phyloP scores from a whole-genome alignment of 2,329 filamentous ascomycete genomes.

The Lachnellula arida region DNA sequence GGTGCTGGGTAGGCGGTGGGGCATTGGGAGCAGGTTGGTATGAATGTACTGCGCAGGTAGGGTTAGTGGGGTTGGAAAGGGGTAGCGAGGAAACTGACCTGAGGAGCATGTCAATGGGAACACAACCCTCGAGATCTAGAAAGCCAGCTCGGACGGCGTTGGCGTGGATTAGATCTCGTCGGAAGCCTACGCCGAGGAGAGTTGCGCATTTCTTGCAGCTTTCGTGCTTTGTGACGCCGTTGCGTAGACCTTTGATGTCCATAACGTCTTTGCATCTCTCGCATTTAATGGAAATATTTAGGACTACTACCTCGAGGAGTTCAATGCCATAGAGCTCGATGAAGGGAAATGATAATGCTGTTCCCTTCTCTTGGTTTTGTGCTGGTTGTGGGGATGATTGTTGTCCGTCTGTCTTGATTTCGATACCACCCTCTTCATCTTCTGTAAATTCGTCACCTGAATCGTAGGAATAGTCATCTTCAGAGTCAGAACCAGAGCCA shows the following conservation, averaged over 20 bases:
- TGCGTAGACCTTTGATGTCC: slow-evolving; percentile 63
- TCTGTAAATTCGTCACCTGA: slow-evolving; percentile 36
- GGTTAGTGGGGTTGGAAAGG: neutral
- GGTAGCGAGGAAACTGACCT: slow-evolving; percentile 40
- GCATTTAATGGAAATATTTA: slow-evolving; percentile 72
- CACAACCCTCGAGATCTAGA: slow-evolving; percentile 70
- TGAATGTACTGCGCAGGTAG: slow-evolving; percentile 55
- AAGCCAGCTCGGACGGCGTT: slow-evolving; percentile 74
- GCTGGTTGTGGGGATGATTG: slow-evolving; percentile 17
- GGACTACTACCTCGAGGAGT: slow-evolving; percentile 61
- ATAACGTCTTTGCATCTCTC: slow-evolving; percentile 70
- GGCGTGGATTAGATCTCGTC: slow-evolving; percentile 66
- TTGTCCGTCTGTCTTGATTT: slow-evolving; percentile 38
- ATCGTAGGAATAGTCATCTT: slow-evolving; percentile 42
- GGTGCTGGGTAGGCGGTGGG: slow-evolving; percentile 59
- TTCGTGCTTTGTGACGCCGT: slow-evolving; percentile 45
- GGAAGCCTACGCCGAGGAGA: slow-evolving; percentile 50
- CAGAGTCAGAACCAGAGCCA: slow-evolving; percentile 43
- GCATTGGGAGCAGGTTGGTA: slow-evolving; percentile 73
- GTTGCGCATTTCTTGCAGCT: slow-evolving; percentile 58
- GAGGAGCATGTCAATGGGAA: slow-evolving; percentile 69
- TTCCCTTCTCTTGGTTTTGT: slow-evolving; percentile 54
- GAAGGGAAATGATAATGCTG: slow-evolving; percentile 73
- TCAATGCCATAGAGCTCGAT: slow-evolving; percentile 75
- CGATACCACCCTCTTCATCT: slow-evolving; percentile 27